Evolutionary conservation across 345 rosid genomes (phyloP).

Genomic region (Camelina sativa): DNA sequence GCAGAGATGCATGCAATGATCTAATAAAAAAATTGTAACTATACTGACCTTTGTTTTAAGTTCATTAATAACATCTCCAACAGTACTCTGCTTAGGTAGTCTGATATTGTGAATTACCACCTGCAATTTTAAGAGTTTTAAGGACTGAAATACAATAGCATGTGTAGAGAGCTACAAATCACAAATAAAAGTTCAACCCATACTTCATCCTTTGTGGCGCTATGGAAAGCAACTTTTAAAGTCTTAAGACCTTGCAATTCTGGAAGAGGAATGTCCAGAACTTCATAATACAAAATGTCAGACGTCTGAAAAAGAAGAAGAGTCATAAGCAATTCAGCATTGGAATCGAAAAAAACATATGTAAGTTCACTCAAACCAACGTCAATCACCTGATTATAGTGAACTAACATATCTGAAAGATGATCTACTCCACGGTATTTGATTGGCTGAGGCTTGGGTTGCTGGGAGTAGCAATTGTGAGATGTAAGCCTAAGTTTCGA

Average conservation of each 20-base stretch:
- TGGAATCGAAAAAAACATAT: slow-evolving; percentile 1
- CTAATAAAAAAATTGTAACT: slow-evolving; percentile 21
- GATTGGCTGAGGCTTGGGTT: slow-evolving; percentile 94
- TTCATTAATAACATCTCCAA: slow-evolving; percentile 88
- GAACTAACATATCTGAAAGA: slow-evolving; percentile 90
- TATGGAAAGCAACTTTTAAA: slow-evolving; percentile 90
- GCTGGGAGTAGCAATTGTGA: slow-evolving; percentile 99
- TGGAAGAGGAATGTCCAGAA: slow-evolving; percentile 97
- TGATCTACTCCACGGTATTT: slow-evolving; percentile 88
- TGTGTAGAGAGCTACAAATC: slow-evolving; percentile 6
- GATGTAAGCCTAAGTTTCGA: slow-evolving; percentile 90
- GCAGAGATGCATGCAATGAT: slow-evolving; percentile 20
- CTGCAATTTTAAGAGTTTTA: slow-evolving; percentile 46
- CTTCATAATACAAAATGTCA: slow-evolving; percentile 94
- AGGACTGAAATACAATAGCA: slow-evolving; percentile 17
- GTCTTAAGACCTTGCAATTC: slow-evolving; percentile 93
- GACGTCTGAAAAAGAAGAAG: slow-evolving; percentile 64
- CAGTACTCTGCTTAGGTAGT: slow-evolving; percentile 94
- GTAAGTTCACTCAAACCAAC: slow-evolving; percentile 10
- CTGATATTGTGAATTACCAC: slow-evolving; percentile 82
- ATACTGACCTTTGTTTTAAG: slow-evolving; percentile 68
- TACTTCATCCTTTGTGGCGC: slow-evolving; percentile 86
- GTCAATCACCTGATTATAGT: slow-evolving; percentile 80
- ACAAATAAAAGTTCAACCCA: slow-evolving; percentile 29
- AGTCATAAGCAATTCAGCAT: slow-evolving; percentile 20